Percentiles rank a stretch among this genome's conserved stretches.
Conservation (phyloP, 345 rosid genomes). For the Populus simonii region DNA sequence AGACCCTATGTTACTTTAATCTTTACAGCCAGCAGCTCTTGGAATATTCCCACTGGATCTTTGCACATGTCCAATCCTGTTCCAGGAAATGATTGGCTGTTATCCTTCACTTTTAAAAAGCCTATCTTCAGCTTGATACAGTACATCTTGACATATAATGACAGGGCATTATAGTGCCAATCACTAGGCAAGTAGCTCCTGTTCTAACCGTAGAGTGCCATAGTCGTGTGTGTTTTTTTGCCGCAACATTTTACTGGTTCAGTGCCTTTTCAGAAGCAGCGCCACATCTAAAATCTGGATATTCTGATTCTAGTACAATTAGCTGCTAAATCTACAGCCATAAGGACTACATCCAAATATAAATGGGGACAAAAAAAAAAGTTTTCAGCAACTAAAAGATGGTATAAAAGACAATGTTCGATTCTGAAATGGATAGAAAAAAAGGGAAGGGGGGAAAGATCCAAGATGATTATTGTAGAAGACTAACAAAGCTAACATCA, state of each 20-base stretch:
- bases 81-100: background rate
- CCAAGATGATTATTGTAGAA: background rate
- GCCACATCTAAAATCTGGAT: background rate
- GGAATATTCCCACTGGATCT: constrained; percentile 3
- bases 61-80: background rate
- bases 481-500: background rate
- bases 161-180: background rate
- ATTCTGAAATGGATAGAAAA: background rate
- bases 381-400: background rate
- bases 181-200: background rate
- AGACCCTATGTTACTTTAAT: no score
- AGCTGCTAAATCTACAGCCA: background rate
- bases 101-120: background rate
- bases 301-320: background rate
- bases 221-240: background rate
- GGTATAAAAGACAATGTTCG: background rate
- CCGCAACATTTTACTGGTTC: background rate
- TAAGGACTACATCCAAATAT: background rate
- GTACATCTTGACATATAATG: background rate
- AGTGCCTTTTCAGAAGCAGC: background rate
- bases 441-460: background rate
- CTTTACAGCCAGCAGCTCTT: no score
- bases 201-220: background rate
- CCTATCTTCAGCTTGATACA: background rate
- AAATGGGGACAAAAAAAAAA: background rate